These are phyloP conservation scores for Eremochloa ophiuroides DNA, from an alignment of 176 grass and related monocot species.

Conservation along the genomic window DNA sequence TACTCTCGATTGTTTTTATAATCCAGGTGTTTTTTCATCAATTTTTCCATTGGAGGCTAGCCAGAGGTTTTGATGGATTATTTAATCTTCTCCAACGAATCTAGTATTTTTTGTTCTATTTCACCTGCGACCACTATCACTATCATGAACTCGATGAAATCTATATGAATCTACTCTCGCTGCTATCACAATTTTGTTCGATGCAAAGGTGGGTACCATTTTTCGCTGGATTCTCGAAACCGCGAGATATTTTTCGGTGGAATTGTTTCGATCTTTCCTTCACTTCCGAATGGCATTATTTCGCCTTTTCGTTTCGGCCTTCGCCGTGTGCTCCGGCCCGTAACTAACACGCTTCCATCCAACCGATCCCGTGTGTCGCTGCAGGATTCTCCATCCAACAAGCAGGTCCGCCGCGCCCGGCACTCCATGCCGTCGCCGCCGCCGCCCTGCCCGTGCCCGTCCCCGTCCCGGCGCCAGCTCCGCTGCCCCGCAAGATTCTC, in stretches of 20 bases:
- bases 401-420: constrained; percentile 19
- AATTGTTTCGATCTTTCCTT: neutral
- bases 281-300: neutral
- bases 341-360: neutral
- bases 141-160: neutral
- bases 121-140: neutral
- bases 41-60: neutral
- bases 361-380: neutral
- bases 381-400: constrained; percentile 36
- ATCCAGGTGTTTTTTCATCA: neutral
- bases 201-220: too few relatives aligned
- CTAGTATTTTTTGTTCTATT: neutral
- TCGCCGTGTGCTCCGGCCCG: neutral
- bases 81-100: neutral
- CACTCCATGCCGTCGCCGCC: constrained; percentile 10
- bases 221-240: neutral
- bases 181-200: neutral
- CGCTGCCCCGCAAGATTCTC: constrained; percentile 31
- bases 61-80: neutral
- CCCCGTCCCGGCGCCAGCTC: too few relatives aligned
- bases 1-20: neutral
- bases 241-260: neutral
- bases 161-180: neutral
- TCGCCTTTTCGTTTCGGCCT: neutral
- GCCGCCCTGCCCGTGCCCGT: too few relatives aligned